Evolutionary conservation across 192 early-diverging fungal species (phyloP), one percentile per base, ranked within the genome.

Genomic region (Mortierella claussenii): DNA sequence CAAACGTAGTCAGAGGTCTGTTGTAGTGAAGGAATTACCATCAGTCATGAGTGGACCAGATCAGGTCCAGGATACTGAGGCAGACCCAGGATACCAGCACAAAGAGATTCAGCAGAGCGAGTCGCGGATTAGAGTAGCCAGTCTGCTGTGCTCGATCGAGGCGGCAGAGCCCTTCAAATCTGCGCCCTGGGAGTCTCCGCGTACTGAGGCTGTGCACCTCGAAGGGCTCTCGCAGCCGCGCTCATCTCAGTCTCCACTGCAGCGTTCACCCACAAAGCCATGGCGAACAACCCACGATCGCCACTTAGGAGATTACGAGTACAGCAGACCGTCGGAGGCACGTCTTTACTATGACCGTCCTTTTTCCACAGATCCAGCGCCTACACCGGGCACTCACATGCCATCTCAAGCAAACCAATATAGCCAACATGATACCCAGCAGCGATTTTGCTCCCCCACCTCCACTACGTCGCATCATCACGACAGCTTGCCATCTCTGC

Each of bases 81-180:
- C 47, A 18, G 17, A 28, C 17, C 24, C 7, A 26, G 52, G 43
- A 28, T 54, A 32, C 15, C 55, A 50, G 13, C 37, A 52, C 31
- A 74, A 47, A 20, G 36, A 59, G 8, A 33, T 34, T 21, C 56
- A 58, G 21, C 56, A 52, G 1, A 46, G 40, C 36, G 24, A 68
- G 8, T 57, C 69, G 0, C 70, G 70, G 4, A 64, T 74, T 3
- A 34, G 24, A 26, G 65, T 74, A 17, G 27, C 70, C 4, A 53
- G 57, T 49, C 50, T 74, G 17, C 70, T 74, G n/a, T 74, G 70
- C 21, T 48, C 70, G 31, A 51, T 61, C 15, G 58, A 69, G 42
- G 40, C 60, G 12, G 53, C 51, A 2, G 46, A 62, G n/a, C 37
- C 53, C 3, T 3, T 37, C 21, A 37, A 56, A 33, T 34, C 68